Evolutionary conservation across 2,329 filamentous ascomycete species (phyloP), one percentile per base, ranked within the genome.

Genomic region (Fusarium tuaranense): DNA sequence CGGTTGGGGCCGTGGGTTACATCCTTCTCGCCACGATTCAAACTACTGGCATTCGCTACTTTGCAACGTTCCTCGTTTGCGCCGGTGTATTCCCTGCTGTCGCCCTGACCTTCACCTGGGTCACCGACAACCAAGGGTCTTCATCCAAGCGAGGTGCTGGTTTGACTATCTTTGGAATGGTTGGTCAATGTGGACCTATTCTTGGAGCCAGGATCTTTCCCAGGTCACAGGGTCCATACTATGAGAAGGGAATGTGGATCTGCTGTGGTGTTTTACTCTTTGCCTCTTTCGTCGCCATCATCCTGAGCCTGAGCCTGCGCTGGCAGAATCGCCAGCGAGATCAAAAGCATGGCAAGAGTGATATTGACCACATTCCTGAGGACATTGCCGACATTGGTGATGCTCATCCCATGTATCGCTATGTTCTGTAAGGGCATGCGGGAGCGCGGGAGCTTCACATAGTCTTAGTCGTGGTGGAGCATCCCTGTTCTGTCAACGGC

Each of bases 101-200:
- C 71, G 88, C 89, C 2, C 91, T 94, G 75, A 91, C 93, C 25
- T 84, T 94, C 18, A 91, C 92, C 0, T 94, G 92, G 92, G 88
- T 91, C 18, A 81, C 92, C 38, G 91, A 93, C 79, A 94, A 94
- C 79, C 91, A 93, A 80, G 92, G 92, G 16, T 90, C 86, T 41
- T 91, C 93, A 78, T 91, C 90, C 1, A 88, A 91, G 67, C 86
- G 91, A 18, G 92, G 92, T 16, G 88, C 89, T 20, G 89, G 89
- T 7, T 90, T 93, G 60, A 88, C 90, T 27, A 75, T 78, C 53
- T 75, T 72, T 41, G 74, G 69, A 63, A 78, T 76, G 46, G 60
- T 75, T 51, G 78, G 76, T 1, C 71, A 73, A 20, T 73, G 71
- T 2, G 65, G 66, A 10, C 66, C 71, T 3, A 69, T 73, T 18